These are phyloP conservation scores for Aspergillus caelatus DNA, from an alignment of 2,329 filamentous ascomycete species.

Conservation along the genomic window DNA sequence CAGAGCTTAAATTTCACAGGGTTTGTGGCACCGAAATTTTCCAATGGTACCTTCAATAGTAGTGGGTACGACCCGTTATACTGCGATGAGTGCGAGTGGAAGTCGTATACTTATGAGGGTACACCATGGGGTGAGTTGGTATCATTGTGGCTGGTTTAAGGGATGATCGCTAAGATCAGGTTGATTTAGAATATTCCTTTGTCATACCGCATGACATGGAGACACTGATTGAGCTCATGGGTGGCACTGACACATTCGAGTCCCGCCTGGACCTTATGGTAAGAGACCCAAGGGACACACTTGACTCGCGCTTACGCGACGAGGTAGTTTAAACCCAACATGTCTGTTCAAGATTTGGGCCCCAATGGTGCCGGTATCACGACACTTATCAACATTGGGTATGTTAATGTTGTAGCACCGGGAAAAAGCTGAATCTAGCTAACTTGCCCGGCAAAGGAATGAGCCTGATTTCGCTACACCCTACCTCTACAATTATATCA, in stretches of 20 bases:
- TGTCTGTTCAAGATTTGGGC: constrained; percentile 32
- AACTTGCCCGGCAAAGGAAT: constrained; percentile 50
- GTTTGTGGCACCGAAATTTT: constrained; percentile 59
- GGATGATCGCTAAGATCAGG: not conserved
- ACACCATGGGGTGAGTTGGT: constrained; percentile 55
- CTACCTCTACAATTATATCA: constrained; percentile 70
- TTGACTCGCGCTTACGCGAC: not conserved
- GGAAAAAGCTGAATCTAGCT: not conserved
- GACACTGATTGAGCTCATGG: constrained; percentile 56
- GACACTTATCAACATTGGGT: constrained; percentile 61
- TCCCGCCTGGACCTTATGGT: constrained; percentile 61
- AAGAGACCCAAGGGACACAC: not conserved
- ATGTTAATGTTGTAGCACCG: not conserved
- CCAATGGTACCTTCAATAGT: constrained; percentile 52
- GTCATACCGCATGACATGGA: constrained; percentile 68
- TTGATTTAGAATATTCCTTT: constrained; percentile 58
- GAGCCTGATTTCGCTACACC: constrained; percentile 69
- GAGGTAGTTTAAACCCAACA: constrained; percentile 47
- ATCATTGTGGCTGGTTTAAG: not conserved
- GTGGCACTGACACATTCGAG: constrained; percentile 58
- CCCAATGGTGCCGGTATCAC: constrained; percentile 36
- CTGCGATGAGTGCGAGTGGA: constrained; percentile 70
- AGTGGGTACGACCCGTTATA: constrained; percentile 51
- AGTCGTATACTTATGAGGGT: constrained; percentile 62
- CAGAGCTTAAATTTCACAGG: constrained; percentile 60